Evolutionary conservation across 208 protist species (phyloP).

Genomic region (Acanthamoeba castellanii): DNA sequence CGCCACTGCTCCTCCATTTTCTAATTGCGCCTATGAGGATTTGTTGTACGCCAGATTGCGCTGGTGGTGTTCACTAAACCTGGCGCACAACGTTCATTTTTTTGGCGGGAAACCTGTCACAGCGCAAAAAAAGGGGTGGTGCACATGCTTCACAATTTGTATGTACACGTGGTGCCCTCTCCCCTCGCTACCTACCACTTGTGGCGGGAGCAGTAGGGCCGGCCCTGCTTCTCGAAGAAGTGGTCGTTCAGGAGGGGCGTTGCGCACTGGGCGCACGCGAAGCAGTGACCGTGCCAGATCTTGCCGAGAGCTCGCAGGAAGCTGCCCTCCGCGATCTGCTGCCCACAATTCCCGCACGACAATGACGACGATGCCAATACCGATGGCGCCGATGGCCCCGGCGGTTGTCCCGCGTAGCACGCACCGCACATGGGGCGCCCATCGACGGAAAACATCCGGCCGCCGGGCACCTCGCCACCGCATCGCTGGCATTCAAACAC

Average conservation of each 20-base stretch:
- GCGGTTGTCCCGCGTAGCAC: neutral
- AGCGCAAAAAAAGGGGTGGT: too few species aligned
- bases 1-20: neutral
- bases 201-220: neutral
- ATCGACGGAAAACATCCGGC: neutral
- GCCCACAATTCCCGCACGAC: neutral
- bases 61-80: too few species aligned
- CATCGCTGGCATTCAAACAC: neutral
- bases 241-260: neutral
- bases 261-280: neutral
- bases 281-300: constrained; percentile 15
- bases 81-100: too few species aligned
- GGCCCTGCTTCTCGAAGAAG: neutral
- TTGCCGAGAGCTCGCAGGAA: neutral
- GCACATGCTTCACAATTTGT: too few species aligned
- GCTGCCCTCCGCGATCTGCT: neutral
- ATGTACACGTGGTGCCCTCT: neutral
- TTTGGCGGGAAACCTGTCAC: too few species aligned
- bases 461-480: neutral
- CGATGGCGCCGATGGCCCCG: neutral
- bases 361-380: too few species aligned
- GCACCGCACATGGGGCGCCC: constrained; percentile 1
- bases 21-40: neutral
- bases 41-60: too few species aligned
- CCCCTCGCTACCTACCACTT: neutral